Conservation (phyloP, 2,329 filamentous ascomycete species). For the Fusarium sulawesiense region DNA sequence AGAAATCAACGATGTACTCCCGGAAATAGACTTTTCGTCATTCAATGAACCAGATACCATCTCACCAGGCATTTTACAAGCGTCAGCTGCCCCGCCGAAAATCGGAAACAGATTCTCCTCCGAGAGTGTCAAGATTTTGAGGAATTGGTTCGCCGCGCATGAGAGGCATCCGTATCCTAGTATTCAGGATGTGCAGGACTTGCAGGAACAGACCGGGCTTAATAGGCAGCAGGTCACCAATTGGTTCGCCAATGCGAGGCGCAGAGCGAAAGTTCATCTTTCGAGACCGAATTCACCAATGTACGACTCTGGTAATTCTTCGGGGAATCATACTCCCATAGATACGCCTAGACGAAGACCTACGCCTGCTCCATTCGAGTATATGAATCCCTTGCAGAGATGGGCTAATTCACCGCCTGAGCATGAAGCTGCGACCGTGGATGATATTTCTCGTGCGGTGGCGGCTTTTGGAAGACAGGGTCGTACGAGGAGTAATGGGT, state of each 20-base stretch:
- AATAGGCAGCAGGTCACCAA: slow-evolving; percentile 84
- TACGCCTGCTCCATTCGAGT: slow-evolving; percentile 51
- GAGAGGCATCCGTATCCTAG: slow-evolving; percentile 83
- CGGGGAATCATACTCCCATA: slow-evolving; percentile 53
- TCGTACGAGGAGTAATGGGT: slow-evolving; percentile 49
- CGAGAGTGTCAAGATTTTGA: slow-evolving; percentile 63
- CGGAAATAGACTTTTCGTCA: background rate
- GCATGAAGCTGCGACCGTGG: slow-evolving; percentile 49
- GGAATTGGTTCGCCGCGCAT: slow-evolving; percentile 82
- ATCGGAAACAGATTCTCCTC: slow-evolving; percentile 35
- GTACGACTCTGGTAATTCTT: slow-evolving; percentile 33
- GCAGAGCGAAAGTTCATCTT: slow-evolving; percentile 73
- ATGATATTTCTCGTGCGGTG: slow-evolving; percentile 49
- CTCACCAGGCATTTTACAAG: slow-evolving; percentile 26
- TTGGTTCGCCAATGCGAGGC: slow-evolving; percentile 87
- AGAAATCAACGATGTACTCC: background rate
- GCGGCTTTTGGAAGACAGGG: slow-evolving; percentile 50
- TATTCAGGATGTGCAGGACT: slow-evolving; percentile 80
- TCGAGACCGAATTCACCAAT: slow-evolving; percentile 46
- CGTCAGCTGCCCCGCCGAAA: slow-evolving; percentile 29
- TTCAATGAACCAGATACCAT: slow-evolving; percentile 11
- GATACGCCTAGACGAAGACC: slow-evolving; percentile 63
- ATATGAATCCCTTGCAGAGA: slow-evolving; percentile 47
- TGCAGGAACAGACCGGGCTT: slow-evolving; percentile 79
- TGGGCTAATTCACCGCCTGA: slow-evolving; percentile 52